Base-by-base conservation (phyloP, 164 flowering plant genomes). In the Platanus orientalis region DNA sequence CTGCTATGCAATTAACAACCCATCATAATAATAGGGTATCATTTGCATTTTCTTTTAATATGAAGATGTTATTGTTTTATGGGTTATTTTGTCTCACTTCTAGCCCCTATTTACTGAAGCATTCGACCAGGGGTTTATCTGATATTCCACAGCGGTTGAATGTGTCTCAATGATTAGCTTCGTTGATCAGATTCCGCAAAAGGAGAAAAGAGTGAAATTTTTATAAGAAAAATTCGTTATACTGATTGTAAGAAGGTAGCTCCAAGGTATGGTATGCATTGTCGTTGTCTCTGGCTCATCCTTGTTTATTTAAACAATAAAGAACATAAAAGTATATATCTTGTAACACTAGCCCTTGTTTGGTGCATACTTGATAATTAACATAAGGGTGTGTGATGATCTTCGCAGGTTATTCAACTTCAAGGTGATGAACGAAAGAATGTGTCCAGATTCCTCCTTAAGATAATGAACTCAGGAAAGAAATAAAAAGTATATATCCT, bases 161-260 rank as follows among this genome's bases (percentile, higher is more conserved):
- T 73, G 83, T 73, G 44, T 86, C 81, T n/a, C 84, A 84, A 50
- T 79, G 95, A 69, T 76, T 76, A n/a, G 91, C 89, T 16, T 84
- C 88, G 13, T 72, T 88, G 56, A 65, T 56, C 64, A 80, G 92
- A 63, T 88, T 85, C 48, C 81, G 89, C 24, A 80, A 83, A 74
- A 88, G 85, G 76, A 79, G 87, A 60, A 88, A 85, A 64, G 83
- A 78, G 36, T 75, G 94, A 12, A 80, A 84, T 63, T 88, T 80
- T 68, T 89, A 85, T 59, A 88, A 88, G 81, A 85, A 80, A n/a
- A 77, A 84, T 88, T 21, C 77, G 89, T 67, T 85, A 88, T 30
- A 62, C 77, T 69, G 89, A 83, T 40, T 85, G 94, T n/a, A 84
- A 85, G 64, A 86, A 85, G 71, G 94, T 88, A 49, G 90, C 94